Base-by-base conservation (phyloP, 2,329 filamentous ascomycete genomes). In the Neurospora sp. region DNA sequence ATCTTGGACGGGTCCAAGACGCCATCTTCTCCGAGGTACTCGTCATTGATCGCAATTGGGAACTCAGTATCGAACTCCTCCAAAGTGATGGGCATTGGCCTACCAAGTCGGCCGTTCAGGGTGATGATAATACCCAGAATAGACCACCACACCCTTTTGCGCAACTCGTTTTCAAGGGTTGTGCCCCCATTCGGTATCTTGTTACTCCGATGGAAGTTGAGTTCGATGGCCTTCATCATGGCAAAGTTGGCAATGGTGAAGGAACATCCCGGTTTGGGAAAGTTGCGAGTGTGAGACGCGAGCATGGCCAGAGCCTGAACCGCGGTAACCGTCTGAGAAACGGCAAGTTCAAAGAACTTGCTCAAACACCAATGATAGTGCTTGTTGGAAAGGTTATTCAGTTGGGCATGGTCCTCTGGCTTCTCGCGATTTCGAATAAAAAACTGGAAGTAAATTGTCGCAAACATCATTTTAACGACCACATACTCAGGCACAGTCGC, bases 51-150 rank as follows among this genome's bases (percentile, higher is more conserved):
- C 5, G 88, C 81, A 70, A 91, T 85, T 1, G 92, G 92, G 66
- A 93, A 87, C 72, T 93, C 92, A 41, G 92, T 87, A 75, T 96
- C 92, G 74, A 93, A 91, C 73, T 96, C 92, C 68, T 92, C 88
- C 3, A 89, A 81, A 11, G 88, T 86, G 66, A 96, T 85, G 1
- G 89, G 87, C 86, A 96, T 91, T 1, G 92, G 92, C 17, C 89
- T 85, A 19, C 92, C 92, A 41, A 94, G 86, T 70, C 91, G 92
- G 23, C 91, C 91, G 74, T 88, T 88, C 10, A 95, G 82, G n/a
- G 87, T 88, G 10, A 91, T 83, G 71, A 88, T 85, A 15, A 93
- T 83, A 5, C 85, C 83, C 52, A 93, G 80, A 11, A 94, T 83
- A 6, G 84, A 84, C 91, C 92, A 96, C 83, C 92, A 96, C 0